Evolutionary conservation across 2,329 filamentous ascomycete genomes (phyloP), one percentile per base, ranked within the genome.

Genomic region (Penicillium sclerotiorum): DNA sequence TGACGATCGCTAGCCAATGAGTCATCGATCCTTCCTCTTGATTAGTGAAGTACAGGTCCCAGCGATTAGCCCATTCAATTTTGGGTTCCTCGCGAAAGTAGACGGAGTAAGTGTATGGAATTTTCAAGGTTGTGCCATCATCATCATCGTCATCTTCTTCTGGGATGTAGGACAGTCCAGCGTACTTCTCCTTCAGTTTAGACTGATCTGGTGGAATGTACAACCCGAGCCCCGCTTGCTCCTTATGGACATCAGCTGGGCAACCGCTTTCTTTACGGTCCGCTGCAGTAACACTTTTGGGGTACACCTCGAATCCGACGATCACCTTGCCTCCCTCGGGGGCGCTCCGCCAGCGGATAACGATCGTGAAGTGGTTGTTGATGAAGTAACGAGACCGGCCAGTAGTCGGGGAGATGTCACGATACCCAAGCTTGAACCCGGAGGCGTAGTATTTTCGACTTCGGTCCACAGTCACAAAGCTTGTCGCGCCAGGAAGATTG

Each of bases 31-130:
- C 88, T 58, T 93, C 89, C 50, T 90, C 87, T 65, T 94, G 89
- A 68, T 93, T 91, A 52, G 88, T 88, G 73, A 95, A 95, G 70
- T 95, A 95, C 47, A 93, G 75, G 63, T 95, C 89, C 90, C 91
- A 96, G 47, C 90, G 83, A 60, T 86, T 89, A 49, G 80, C 78
- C 91, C 91, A 96, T 56, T 94, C 89, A 43, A 95, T 77, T 17
- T 80, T 83, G 35, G 86, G 82, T 54, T 95, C 89, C 67, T 95
- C 88, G 44, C 89, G 85, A 74, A 91, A 96, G 71, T 94, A 95
- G 12, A 95, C 87, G 3, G 90, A 93, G 72, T 95, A 96, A 0
- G 89, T 89, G 71, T 92, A 95, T 0, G 90, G 89, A 44, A 95
- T 86, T 2, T 80, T 84, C 42, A 94, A 70, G 2, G 77, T 89